Conservation (phyloP, 345 rosid genomes). For the Rhizophora mangle region DNA sequence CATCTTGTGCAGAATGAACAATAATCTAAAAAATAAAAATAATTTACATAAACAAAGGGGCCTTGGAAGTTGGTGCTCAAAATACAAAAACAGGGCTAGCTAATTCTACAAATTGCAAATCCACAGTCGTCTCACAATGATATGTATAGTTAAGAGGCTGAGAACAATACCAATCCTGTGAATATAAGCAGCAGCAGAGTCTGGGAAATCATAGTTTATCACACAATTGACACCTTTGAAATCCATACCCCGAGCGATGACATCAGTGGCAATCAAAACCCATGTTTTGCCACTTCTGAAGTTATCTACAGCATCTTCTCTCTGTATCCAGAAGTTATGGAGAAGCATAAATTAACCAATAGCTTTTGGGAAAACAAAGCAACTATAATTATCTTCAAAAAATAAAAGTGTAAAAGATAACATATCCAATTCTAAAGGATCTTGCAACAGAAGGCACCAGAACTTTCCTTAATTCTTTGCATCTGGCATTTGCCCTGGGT, state of each 20-base stretch:
- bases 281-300: slow-evolving; percentile 86
- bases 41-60: too few species aligned
- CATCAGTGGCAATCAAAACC: slow-evolving; percentile 95
- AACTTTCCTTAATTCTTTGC: background rate
- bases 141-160: background rate
- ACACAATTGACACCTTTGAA: slow-evolving; percentile 93
- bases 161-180: slow-evolving; percentile 79
- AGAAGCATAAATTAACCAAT: slow-evolving; percentile 1
- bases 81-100: background rate
- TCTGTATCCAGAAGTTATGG: slow-evolving; percentile 40
- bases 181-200: slow-evolving; percentile 83
- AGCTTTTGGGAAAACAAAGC: background rate
- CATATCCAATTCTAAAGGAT: background rate
- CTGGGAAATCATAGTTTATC: slow-evolving; percentile 92
- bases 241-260: slow-evolving; percentile 96
- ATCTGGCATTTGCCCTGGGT: background rate
- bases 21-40: too few species aligned
- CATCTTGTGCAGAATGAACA: too few species aligned
- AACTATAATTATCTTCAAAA: background rate
- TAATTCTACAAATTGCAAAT: too few species aligned
- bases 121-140: background rate
- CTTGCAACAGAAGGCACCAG: background rate
- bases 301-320: slow-evolving; percentile 73
- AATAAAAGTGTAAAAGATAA: background rate
- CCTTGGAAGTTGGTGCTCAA: too few species aligned